Conservation (phyloP, 2,329 filamentous ascomycete species). For the Neurospora sp. region DNA sequence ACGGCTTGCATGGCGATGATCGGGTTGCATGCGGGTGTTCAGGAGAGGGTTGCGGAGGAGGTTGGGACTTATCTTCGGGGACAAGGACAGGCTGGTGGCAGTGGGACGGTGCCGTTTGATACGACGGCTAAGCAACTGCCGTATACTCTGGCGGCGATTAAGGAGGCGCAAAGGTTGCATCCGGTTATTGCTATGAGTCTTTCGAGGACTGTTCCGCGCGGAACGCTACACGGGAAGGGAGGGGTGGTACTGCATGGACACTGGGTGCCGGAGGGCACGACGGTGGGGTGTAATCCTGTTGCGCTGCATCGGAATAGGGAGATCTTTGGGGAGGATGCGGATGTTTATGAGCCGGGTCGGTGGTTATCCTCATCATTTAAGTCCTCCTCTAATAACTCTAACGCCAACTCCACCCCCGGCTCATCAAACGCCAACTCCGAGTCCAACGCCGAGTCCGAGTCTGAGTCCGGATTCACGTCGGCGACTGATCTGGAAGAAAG, state of each 20-base stretch:
- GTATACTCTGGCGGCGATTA: constrained; percentile 36
- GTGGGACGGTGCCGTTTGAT: neutral
- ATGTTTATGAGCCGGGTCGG: constrained; percentile 33
- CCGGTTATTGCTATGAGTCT: constrained; percentile 44
- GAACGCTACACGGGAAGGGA: constrained; percentile 11
- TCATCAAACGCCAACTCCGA: neutral
- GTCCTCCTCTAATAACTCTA: no score
- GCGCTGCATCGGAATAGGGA: constrained; percentile 38
- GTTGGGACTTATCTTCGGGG: constrained; percentile 13
- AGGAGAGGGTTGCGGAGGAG: constrained; percentile 22
- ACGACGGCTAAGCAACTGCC: constrained; percentile 19
- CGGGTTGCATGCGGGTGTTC: constrained; percentile 26
- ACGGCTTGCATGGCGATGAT: constrained; percentile 39
- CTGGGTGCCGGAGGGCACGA: constrained; percentile 33
- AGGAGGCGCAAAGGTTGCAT: constrained; percentile 39
- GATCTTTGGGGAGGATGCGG: constrained; percentile 38
- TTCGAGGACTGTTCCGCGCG: constrained; percentile 32
- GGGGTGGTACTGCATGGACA: constrained; percentile 25
- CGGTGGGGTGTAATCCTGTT: constrained; percentile 40
- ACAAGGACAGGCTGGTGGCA: no score
- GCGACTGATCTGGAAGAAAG: constrained; percentile 11
- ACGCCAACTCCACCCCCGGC: no score
- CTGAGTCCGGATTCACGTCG: no score
- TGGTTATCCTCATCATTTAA: constrained; percentile 28
- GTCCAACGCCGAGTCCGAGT: neutral